Evolutionary conservation across 2,329 filamentous ascomycete genomes (phyloP), one percentile per base, ranked within the genome.

Genomic region (Exophiala mesophila): DNA sequence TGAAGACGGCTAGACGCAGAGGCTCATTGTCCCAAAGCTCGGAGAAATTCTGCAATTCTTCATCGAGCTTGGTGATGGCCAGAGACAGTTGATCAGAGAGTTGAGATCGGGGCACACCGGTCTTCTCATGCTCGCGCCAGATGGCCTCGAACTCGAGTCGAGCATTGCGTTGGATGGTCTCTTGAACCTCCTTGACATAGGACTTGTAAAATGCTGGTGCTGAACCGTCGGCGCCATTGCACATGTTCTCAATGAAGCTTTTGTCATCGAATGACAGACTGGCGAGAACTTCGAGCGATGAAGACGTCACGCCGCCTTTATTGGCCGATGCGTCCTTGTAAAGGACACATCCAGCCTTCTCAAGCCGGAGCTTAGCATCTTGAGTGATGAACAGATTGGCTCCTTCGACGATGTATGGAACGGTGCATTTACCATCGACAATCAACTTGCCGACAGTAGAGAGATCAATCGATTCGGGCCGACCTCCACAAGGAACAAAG

Each of bases 361-460:
- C 92, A 10, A 98, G 80, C 17, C 88, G 85, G 41, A 97, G 77
- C 72, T 97, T 97, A 57, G 90, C 90, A 59, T 98, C 92, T 67
- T 98, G 92, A 1, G 92, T 96, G 68, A 98, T 94, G 77, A 98
- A 98, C 41, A 98, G 74, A 65, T 97, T 98, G 66, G 92, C 92
- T 39, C 92, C 92, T 69, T 98, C 92, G 32, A 98, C 90, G 40
- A 98, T 92, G 69, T 94, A 98, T 1, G 90, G 89, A 47, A 98
- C 84, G 8, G 77, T 79, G 16, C 78, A 76, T 71, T 94, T 96
- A 68, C 89, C 88, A 50, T 95, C 81, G 61, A 83, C 80, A 66
- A 98, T 97, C 50, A 98, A 77, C 63, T 85, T 87, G 67, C 77
- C 83, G 49, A 89, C 90, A 5, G 83, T 87, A 42, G 86, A 83